Conservation (phyloP, 352 stramenopile genomes). For the Phytophthora chlamydospora region DNA sequence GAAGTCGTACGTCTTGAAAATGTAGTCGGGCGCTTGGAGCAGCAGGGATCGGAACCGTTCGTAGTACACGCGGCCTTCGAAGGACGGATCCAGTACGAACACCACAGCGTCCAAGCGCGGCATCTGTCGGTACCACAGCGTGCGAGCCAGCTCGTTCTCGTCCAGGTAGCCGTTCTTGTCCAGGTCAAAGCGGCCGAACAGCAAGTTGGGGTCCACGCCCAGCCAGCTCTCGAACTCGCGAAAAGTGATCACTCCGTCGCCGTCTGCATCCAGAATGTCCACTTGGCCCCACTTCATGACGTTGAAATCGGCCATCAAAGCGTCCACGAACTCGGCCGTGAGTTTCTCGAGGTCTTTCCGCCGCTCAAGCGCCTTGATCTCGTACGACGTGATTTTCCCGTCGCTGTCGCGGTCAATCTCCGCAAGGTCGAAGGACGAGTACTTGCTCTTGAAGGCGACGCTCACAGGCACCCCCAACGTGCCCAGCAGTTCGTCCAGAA, state of each 20-base stretch:
- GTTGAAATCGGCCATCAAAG: slow-evolving; percentile 63
- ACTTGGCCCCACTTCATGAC: slow-evolving; percentile 67
- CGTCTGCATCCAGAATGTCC: slow-evolving; percentile 51
- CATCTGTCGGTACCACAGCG: slow-evolving; percentile 74
- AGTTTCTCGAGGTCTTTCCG: slow-evolving; percentile 43
- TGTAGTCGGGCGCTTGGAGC: slow-evolving; percentile 51
- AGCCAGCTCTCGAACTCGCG: slow-evolving; percentile 75
- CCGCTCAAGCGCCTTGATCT: slow-evolving; percentile 48
- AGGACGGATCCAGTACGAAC: slow-evolving; percentile 80
- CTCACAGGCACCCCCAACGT: slow-evolving; percentile 72
- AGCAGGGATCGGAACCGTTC: slow-evolving; percentile 56
- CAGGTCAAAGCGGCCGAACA: slow-evolving; percentile 85
- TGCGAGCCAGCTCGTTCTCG: slow-evolving; percentile 78
- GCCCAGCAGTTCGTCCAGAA: slow-evolving; percentile 69
- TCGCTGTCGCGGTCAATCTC: slow-evolving; percentile 72
- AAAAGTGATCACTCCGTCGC: slow-evolving; percentile 66
- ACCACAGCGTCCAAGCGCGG: slow-evolving; percentile 67
- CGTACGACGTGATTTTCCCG: slow-evolving; percentile 72
- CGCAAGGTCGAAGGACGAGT: slow-evolving; percentile 75
- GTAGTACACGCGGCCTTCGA: slow-evolving; percentile 86
- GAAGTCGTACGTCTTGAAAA: slow-evolving; percentile 82
- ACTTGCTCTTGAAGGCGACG: slow-evolving; percentile 57
- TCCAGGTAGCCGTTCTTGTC: slow-evolving; percentile 88
- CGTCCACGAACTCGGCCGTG: slow-evolving; percentile 41
- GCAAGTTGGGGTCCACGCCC: slow-evolving; percentile 69